Percentiles rank a stretch among this genome's conserved stretches.
Conservation (phyloP, 2,329 filamentous ascomycete genomes). For the Nemania sp. region DNA sequence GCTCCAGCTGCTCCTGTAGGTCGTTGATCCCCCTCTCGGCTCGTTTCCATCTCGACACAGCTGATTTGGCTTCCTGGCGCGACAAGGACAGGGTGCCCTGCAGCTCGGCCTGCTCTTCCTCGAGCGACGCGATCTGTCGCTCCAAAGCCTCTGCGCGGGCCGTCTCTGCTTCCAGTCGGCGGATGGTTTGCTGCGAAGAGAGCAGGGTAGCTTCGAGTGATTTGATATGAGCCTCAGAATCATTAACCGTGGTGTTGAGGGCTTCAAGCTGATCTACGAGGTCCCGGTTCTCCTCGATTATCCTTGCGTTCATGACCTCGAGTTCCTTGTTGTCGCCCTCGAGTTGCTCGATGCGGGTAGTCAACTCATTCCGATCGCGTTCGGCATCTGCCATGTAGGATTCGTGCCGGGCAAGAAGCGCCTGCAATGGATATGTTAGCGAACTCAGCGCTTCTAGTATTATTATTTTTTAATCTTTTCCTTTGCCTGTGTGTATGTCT, state of each 20-base stretch:
- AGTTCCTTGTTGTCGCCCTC: conserved; percentile 79
- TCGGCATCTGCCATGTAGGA: conserved; percentile 94
- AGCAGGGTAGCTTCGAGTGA: conserved; percentile 81
- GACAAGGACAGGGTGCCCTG: conserved; percentile 75
- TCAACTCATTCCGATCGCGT: conserved; percentile 81
- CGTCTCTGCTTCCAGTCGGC: conserved; percentile 78
- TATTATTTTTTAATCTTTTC: neutral
- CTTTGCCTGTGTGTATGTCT: neutral
- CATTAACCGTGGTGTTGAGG: conserved; percentile 81
- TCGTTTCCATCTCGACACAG: conserved; percentile 84
- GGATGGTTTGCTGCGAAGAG: conserved; percentile 81
- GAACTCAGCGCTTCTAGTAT: conserved; percentile 56
- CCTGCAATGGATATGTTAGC: conserved; percentile 84
- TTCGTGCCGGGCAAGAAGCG: conserved; percentile 90
- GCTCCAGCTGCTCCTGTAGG: conserved; percentile 88
- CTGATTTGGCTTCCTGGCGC: conserved; percentile 80
- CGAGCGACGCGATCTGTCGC: conserved; percentile 80
- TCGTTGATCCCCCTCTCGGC: conserved; percentile 83
- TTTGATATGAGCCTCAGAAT: conserved; percentile 84
- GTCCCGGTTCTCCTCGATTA: conserved; percentile 83
- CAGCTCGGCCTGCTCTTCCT: conserved; percentile 81
- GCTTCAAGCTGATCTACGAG: conserved; percentile 87
- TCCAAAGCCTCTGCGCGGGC: conserved; percentile 83
- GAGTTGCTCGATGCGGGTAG: conserved; percentile 77
- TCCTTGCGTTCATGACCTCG: conserved; percentile 80